Base-by-base conservation (phyloP, 345 rosid species). In the Cardiospermum halicacabum region DNA sequence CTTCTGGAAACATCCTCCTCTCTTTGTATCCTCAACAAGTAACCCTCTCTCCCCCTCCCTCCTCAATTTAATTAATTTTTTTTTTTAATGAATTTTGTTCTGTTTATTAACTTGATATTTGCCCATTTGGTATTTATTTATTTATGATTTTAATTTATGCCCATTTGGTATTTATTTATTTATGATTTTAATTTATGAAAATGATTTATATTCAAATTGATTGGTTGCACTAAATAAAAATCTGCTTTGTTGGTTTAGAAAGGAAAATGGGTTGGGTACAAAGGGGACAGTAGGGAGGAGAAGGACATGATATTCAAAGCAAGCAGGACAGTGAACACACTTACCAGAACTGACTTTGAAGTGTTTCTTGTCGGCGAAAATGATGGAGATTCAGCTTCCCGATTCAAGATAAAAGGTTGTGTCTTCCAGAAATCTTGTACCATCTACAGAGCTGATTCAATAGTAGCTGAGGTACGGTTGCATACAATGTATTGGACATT, bases 381-480 rank as follows among this genome's bases (percentile, higher is more conserved):
- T 65, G 21, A 47, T 3, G 78, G 53, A 58, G 85, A 73, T 12
- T 60, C 72, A 10, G 25, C 70, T 7, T 62, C 77, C 19, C 75
- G 79, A 55, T 72, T 88, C 45, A 81, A 63, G 64, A 66, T 93
- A 65, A 84, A 71, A 79, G 97, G 99, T 31, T 80, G 64, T 54
- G 78, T 83, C 27, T 94, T 88, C 73, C 91, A 80, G 78, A 84
- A 80, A 80, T 88, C 99, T 0, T 94, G 89, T 74, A 89, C 92
- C 31, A 80, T 94, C 32, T 87, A 79, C 59, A 74, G 59, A 65
- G 88, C 72, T 37, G 69, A 89, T 65, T 82, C 84, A 50, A 79
- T 89, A 10, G 79, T 85, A 1, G 99, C 96, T 4, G 91, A 94
- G 97, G 97, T 86, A 80, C 13, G 8, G 25, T 40, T 22, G 32